phyloP scores from a whole-genome alignment of 345 rosid genomes.

The Trapa incisa region DNA sequence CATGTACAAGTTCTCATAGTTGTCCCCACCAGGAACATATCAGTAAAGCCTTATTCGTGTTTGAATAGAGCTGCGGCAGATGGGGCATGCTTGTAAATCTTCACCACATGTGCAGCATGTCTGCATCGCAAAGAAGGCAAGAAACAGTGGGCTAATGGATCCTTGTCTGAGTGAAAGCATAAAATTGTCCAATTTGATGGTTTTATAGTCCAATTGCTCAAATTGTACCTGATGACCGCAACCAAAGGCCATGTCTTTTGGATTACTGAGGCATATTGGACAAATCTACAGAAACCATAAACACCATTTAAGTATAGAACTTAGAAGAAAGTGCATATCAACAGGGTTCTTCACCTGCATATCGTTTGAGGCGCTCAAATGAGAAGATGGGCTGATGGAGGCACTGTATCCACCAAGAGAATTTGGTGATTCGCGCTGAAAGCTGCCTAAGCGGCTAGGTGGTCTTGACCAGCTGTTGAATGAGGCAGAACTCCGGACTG shows the following conservation, averaged over 20 bases:
- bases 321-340: background rate
- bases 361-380: slow-evolving; percentile 16
- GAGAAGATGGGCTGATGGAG: slow-evolving; percentile 10
- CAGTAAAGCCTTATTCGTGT: slow-evolving; percentile 8
- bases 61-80: slow-evolving; percentile 27
- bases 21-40: background rate
- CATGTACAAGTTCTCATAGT: background rate
- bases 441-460: slow-evolving; percentile 18
- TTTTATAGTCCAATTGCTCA: background rate
- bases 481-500: slow-evolving; percentile 15
- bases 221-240: slow-evolving; percentile 41
- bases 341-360: slow-evolving; percentile 15
- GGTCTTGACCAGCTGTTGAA: slow-evolving; percentile 9
- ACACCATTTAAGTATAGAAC: background rate
- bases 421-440: slow-evolving; percentile 15
- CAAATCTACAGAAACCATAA: slow-evolving; percentile 19
- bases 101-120: slow-evolving; percentile 37
- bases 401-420: slow-evolving; percentile 12
- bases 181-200: background rate
- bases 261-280: slow-evolving; percentile 30
- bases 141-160: background rate
- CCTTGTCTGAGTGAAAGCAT: background rate
- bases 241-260: slow-evolving; percentile 43
- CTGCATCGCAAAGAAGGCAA: slow-evolving; percentile 11
- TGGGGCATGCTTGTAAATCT: slow-evolving; percentile 28